Conservation (phyloP, 179 eudicot species). For the Patellifolia procumbens region DNA sequence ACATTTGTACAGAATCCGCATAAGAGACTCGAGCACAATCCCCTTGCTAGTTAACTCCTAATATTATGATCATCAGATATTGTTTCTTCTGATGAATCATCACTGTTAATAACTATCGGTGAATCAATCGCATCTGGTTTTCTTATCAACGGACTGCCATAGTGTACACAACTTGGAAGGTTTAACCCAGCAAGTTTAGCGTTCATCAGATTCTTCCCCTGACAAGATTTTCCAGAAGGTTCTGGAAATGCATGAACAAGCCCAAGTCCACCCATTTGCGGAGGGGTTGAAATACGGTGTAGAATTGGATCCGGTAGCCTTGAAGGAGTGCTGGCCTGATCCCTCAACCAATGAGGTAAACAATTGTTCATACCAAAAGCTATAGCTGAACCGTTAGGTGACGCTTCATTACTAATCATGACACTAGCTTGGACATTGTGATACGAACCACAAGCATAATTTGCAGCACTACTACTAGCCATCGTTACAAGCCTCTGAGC, state of each 20-base stretch:
- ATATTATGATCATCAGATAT: conserved; percentile 54
- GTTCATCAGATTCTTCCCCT: conserved; percentile 12
- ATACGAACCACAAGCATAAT: conserved; percentile 17
- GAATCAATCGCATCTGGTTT: conserved; percentile 22
- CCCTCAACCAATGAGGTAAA: conserved; percentile 59
- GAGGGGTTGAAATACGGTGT: conserved; percentile 22
- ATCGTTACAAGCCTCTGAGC: conserved; percentile 27
- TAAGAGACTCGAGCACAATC: conserved; percentile 12
- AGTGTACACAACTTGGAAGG: neutral
- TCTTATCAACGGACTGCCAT: conserved; percentile 5
- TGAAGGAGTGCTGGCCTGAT: conserved; percentile 26
- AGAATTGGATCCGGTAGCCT: conserved; percentile 23
- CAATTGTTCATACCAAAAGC: conserved; percentile 19
- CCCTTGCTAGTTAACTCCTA: conserved; percentile 20
- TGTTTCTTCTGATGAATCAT: conserved; percentile 73
- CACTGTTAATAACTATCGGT: conserved; percentile 55
- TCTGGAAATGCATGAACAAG: conserved; percentile 33
- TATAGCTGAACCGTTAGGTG: conserved; percentile 18
- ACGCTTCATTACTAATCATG: conserved; percentile 19
- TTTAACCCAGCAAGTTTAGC: conserved; percentile 10
- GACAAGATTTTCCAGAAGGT: conserved; percentile 21
- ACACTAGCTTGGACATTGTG: conserved; percentile 25
- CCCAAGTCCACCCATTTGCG: conserved; percentile 28
- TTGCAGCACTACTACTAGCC: conserved; percentile 26
- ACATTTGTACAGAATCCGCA: conserved; percentile 31